Evolutionary conservation across 2,329 filamentous ascomycete species (phyloP).

Genomic region (Pseudopithomyces chartarum): DNA sequence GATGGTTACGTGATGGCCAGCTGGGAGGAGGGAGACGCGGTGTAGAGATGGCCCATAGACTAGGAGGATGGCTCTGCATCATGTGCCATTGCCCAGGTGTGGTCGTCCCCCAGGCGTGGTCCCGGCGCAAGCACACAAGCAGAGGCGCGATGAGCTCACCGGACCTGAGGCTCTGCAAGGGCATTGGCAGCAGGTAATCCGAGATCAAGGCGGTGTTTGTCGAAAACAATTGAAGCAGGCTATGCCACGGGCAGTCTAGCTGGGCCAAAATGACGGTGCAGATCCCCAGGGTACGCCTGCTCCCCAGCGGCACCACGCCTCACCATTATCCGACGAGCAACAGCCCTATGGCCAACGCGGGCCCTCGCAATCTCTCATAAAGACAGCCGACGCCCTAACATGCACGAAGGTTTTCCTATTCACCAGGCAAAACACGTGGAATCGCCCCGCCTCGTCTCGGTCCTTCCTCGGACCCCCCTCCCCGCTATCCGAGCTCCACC

Average conservation of each 20-base stretch:
- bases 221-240: slow-evolving; percentile 2
- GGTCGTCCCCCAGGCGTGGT: too few relatives aligned
- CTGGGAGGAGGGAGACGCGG: neutral
- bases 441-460: slow-evolving; percentile 15
- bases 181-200: slow-evolving; percentile 3
- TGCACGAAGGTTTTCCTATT: neutral
- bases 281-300: slow-evolving; percentile 4
- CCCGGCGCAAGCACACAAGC: too few relatives aligned
- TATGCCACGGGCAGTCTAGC: neutral
- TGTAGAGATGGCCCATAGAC: neutral
- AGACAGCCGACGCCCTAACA: neutral
- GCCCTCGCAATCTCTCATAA: neutral
- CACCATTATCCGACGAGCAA: neutral
- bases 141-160: neutral
- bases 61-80: neutral
- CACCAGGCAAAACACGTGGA: neutral
- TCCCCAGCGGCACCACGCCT: slow-evolving; percentile 2
- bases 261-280: slow-evolving; percentile 2
- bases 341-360: slow-evolving; percentile 1
- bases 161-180: neutral
- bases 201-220: neutral
- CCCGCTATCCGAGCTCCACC: slow-evolving; percentile 40
- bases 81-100: neutral
- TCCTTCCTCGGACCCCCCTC: slow-evolving; percentile 34
- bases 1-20: neutral